phyloP scores from a whole-genome alignment of 2,329 filamentous ascomycete species.

The Decorospora gaudefroyi region DNA sequence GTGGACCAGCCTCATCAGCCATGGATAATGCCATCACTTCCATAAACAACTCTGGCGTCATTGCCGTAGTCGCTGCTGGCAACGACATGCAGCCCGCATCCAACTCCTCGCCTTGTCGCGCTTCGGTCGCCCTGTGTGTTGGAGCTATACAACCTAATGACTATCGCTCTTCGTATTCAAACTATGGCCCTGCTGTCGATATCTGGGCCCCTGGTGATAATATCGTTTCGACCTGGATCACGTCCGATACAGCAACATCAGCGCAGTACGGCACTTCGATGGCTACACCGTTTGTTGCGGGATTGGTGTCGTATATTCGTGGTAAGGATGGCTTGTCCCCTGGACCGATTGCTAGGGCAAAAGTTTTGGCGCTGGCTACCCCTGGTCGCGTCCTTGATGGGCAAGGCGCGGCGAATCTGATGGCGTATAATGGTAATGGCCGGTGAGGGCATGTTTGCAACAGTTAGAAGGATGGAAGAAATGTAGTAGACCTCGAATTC shows the following conservation, averaged over 20 bases:
- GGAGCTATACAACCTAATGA: conserved; percentile 41
- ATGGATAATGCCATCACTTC: conserved; percentile 45
- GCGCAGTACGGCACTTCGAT: conserved; percentile 65
- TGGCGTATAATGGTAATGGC: conserved; percentile 39
- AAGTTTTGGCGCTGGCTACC: conserved; percentile 32
- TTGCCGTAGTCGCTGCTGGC: conserved; percentile 44
- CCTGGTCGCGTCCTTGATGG: conserved; percentile 28
- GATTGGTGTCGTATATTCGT: conserved; percentile 71
- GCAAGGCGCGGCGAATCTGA: conserved; percentile 26
- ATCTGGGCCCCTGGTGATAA: conserved; percentile 47
- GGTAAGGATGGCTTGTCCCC: conserved; percentile 47
- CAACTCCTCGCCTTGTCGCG: conserved; percentile 39
- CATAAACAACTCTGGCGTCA: conserved; percentile 40
- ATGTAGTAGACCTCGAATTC: no score
- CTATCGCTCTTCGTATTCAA: conserved; percentile 30
- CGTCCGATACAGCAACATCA: conserved; percentile 49
- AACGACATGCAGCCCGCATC: conserved; percentile 39
- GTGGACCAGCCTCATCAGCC: conserved; percentile 32
- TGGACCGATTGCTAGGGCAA: conserved; percentile 28
- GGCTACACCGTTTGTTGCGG: conserved; percentile 70
- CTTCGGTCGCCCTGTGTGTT: conserved; percentile 45
- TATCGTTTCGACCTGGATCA: conserved; percentile 54
- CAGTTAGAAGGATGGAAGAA: neutral
- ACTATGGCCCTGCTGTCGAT: conserved; percentile 47
- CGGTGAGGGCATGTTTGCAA: neutral